Base-by-base conservation (phyloP, 208 protist species). In the Borovskyia barvae region DNA sequence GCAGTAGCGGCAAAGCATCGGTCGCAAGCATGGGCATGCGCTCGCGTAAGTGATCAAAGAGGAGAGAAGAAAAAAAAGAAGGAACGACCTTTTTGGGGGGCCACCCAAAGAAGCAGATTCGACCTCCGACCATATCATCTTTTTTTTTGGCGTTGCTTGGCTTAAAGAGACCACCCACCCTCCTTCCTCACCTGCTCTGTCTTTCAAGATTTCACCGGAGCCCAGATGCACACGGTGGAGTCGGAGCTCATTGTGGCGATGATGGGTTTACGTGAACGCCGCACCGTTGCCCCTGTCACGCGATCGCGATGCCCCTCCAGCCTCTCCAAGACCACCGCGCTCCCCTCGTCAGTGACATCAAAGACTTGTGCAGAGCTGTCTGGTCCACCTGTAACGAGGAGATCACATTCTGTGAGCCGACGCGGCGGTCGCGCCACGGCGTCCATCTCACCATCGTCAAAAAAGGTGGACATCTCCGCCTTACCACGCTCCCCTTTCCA, bases 401-500 rank as follows among this genome's bases (percentile, higher is more conserved):
- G 50, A 49, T 95, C 89, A 56, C 85, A 88, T 66, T 95, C 81
- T 26, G 77, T 84, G 52, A 94, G 32, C 4, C 75, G 84, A 35
- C 88, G 79, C 36, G 60, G 55, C 17, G 54, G 49, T 22, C 56
- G 54, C 56, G 85, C 72, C 63, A 92, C 76, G 14, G 57, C 60
- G 49, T 95, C 89, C 72, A 84, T 84, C 70, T 94, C 88, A 6
- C 73, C 82, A 56, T 95, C 89, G 55, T 95, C 89, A 36, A 89
- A 80, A 52, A 92, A 91, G 7, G 76, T 62, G 1, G 89, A 82
- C 12, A 86, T 76, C 46, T 85, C 71, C 30, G 74, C 40, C 63
- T 87, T 85, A 22, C 53, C 71, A 20, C 66, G 76, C 22, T 81
- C 66, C 32, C 88, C 88, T 36, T 74, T 83, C 85, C 88, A 94